Evolutionary conservation across 148 eudicot genomes (phyloP), one percentile per base, ranked within the genome.

Genomic region (Rhododendron vialii): DNA sequence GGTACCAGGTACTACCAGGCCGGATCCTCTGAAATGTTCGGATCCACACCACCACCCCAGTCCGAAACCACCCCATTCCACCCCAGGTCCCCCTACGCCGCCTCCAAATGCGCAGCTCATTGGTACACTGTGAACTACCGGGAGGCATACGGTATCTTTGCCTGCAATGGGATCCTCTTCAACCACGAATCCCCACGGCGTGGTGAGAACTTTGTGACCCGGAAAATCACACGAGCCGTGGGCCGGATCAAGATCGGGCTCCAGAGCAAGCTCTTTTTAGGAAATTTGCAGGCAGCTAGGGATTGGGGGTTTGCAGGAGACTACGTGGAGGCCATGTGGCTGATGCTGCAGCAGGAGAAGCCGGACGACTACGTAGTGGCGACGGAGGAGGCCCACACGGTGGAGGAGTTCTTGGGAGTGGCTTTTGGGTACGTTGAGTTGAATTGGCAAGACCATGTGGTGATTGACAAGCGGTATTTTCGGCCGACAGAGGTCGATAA

Each of bases 301-400:
- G 98, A 95, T 57, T 98, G 98, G 99, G 98, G 99, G 0, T 95
- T 95, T 24, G 99, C 99, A 0, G 98, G 98, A 51, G 99, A 98
- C 88, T 98, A 98, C 67, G 99, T 98, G 7, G 98, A 95, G 90
- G 99, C 99, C 71, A 98, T 95, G 99, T 98, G 98, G 98, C 36
- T 95, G 96, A 98, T 98, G 98, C 94, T 98, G 75, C 98, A 98
- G 89, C 99, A 98, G 88, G 99, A 98, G 28, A 93, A 95, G 86
- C 95, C 98, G 3, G 98, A 95, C 67, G 99, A 95, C 84, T 98
- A 98, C 61, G 99, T 95, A 7, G 96, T 98, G 82, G 99, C 96
- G 0, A 98, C 98, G 0, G 98, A 95, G 90, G 99, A 98, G 53
- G 91, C 98, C 7, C 99, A 95, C 88, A 93, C 95, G 7, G 98